Conservation (phyloP, 768 basidiomycete genomes). For the Kwoniella dejecticola region DNA sequence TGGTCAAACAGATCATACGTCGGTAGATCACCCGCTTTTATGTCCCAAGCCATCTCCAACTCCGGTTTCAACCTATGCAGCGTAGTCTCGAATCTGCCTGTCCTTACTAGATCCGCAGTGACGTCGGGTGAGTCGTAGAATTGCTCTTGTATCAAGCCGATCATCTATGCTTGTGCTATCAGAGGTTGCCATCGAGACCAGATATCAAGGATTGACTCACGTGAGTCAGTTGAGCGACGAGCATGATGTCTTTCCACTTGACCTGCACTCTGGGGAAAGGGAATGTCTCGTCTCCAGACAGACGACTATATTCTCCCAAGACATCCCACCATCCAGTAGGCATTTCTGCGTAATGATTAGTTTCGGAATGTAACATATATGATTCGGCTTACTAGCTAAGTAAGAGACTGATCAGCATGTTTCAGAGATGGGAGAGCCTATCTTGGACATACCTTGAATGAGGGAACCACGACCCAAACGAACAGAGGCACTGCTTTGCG, state of each 20-base stretch:
- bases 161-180: background rate
- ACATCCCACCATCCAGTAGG: constrained; percentile 11
- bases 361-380: background rate
- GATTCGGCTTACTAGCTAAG: constrained; percentile 1
- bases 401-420: background rate
- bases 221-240: constrained; percentile 3
- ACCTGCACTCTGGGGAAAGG: constrained; percentile 9
- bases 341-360: background rate
- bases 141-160: constrained; percentile 11
- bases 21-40: constrained; percentile 1
- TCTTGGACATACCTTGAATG: background rate
- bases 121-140: constrained; percentile 8
- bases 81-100: constrained; percentile 4
- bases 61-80: constrained; percentile 10
- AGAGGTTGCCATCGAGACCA: background rate
- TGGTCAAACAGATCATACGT: constrained; percentile 7
- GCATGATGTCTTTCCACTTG: constrained; percentile 8
- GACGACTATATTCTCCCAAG: constrained; percentile 1
- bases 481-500: background rate
- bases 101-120: constrained; percentile 1
- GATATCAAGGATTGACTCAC: background rate
- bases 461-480: background rate
- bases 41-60: constrained; percentile 6
- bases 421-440: background rate
- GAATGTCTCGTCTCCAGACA: constrained; percentile 5